Base-by-base conservation (phyloP, 371 early-diverging fungal species). In the Mortierella sp. region DNA sequence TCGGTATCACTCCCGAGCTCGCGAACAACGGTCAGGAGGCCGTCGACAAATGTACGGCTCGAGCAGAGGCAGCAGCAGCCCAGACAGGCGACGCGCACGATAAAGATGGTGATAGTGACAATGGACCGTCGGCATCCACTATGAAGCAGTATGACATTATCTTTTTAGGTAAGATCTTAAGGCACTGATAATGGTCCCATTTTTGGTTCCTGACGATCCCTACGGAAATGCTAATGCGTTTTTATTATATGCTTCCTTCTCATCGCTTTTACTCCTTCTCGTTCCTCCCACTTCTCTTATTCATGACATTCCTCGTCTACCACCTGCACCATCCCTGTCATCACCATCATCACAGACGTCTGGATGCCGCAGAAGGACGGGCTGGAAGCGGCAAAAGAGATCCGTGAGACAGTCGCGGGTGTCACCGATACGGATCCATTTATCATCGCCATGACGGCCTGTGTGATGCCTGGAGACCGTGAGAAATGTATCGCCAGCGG, bases 261-360 rank as follows among this genome's bases (percentile, higher is more conserved):
- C n/a, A n/a, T n/a, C n/a, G n/a, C n/a, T n/a, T n/a, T n/a, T n/a
- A n/a, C n/a, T n/a, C n/a, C n/a, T n/a, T n/a, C n/a, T n/a, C n/a
- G n/a, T n/a, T n/a, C n/a, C n/a, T n/a, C n/a, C n/a, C n/a, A n/a
- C n/a, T n/a, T n/a, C n/a, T n/a, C n/a, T n/a, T n/a, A n/a, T n/a
- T n/a, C n/a, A n/a, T n/a, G n/a, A n/a, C n/a, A n/a, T n/a, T n/a
- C n/a, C n/a, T n/a, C n/a, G n/a, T n/a, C n/a, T n/a, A n/a, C n/a
- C n/a, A n/a, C n/a, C n/a, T n/a, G n/a, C n/a, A n/a, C n/a, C n/a
- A n/a, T n/a, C n/a, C n/a, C n/a, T n/a, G n/a, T n/a, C n/a, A n/a
- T n/a, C n/a, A n/a, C n/a, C n/a, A n/a, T n/a, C n/a, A n/a, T n/a
- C 43, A 85, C 85, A 79, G 87, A 87, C 55, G 70, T 85, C 50